These are phyloP conservation scores for Xylariales sp. DNA, from an alignment of 2,329 filamentous ascomycete genomes.

Conservation along the genomic window DNA sequence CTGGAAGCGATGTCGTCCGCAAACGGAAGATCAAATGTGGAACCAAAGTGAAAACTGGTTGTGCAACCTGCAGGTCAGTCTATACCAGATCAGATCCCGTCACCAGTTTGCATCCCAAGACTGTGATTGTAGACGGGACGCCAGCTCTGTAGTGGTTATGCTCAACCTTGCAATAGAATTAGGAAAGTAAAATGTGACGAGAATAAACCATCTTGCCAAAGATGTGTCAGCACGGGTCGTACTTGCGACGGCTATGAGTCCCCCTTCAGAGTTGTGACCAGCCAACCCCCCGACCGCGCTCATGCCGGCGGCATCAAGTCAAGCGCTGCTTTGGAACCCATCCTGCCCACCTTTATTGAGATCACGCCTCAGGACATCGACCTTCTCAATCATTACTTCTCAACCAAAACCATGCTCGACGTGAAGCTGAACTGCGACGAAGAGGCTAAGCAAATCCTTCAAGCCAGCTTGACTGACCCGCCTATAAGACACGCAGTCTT, in stretches of 20 bases:
- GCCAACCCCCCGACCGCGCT: slow-evolving; percentile 13
- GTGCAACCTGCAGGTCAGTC: slow-evolving; percentile 37
- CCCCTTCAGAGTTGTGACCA: slow-evolving; percentile 25
- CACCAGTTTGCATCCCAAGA: slow-evolving; percentile 9
- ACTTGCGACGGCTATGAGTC: slow-evolving; percentile 39
- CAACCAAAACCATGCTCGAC: slow-evolving; percentile 35
- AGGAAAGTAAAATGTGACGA: slow-evolving; percentile 34
- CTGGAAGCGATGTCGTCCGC: slow-evolving; percentile 13
- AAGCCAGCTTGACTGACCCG: slow-evolving; percentile 30
- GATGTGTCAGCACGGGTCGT: slow-evolving; percentile 32
- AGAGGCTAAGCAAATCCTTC: slow-evolving; percentile 34
- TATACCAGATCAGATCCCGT: slow-evolving; percentile 8
- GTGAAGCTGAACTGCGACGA: slow-evolving; percentile 30
- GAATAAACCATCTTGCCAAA: slow-evolving; percentile 28
- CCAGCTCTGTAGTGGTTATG: slow-evolving; percentile 4
- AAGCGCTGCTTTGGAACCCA: slow-evolving; percentile 12
- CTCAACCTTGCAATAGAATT: slow-evolving; percentile 22
- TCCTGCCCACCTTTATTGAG: slow-evolving; percentile 14
- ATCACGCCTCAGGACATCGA: slow-evolving; percentile 24
- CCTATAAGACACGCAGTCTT: slow-evolving; percentile 32
- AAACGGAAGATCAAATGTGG: slow-evolving; percentile 22
- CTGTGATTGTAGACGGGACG: neutral
- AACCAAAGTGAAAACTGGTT: slow-evolving; percentile 37
- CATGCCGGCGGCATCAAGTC: slow-evolving; percentile 10
- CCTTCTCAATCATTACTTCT: slow-evolving; percentile 31